Percentiles rank a stretch among this genome's conserved stretches.
Conservation (phyloP, 1,139 yeast species). For the Zygoascus sp. region DNA sequence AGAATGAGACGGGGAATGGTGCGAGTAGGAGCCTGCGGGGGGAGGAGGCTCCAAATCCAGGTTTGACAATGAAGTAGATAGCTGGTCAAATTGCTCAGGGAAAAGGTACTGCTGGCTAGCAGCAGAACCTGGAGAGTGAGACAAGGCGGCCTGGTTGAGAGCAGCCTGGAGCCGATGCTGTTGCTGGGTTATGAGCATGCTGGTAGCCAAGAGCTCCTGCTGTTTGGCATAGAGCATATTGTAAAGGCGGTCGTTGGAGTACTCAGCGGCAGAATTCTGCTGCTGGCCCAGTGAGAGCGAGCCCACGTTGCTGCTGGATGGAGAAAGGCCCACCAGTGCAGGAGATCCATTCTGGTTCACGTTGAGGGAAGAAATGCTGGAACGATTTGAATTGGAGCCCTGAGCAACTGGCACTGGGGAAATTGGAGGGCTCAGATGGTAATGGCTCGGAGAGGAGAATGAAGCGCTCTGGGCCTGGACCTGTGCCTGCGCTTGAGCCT, state of each 20-base stretch:
- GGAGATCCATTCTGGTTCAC: slow-evolving; percentile 13
- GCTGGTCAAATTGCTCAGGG: slow-evolving; percentile 8
- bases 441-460: slow-evolving; percentile 13
- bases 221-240: slow-evolving; percentile 37
- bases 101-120: slow-evolving; percentile 10
- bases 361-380: slow-evolving; percentile 15
- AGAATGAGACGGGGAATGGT: slow-evolving; percentile 6
- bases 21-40: slow-evolving; percentile 1
- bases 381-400: slow-evolving; percentile 10
- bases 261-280: background rate
- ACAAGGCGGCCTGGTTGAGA: slow-evolving; percentile 27
- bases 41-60: slow-evolving; percentile 11
- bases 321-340: slow-evolving; percentile 2
- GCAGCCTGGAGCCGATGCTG: slow-evolving; percentile 35
- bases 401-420: slow-evolving; percentile 9
- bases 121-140: slow-evolving; percentile 10
- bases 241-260: slow-evolving; percentile 4
- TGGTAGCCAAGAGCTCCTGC: slow-evolving; percentile 36
- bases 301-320: slow-evolving; percentile 6
- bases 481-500: slow-evolving; percentile 18
- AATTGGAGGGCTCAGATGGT: slow-evolving; percentile 12
- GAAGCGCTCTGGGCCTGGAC: slow-evolving; percentile 14
- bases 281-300: background rate
- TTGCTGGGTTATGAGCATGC: slow-evolving; percentile 34
- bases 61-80: slow-evolving; percentile 3